phyloP scores from a whole-genome alignment of 176 grass and related monocot genomes.

The Puccinellia tenuiflora region DNA sequence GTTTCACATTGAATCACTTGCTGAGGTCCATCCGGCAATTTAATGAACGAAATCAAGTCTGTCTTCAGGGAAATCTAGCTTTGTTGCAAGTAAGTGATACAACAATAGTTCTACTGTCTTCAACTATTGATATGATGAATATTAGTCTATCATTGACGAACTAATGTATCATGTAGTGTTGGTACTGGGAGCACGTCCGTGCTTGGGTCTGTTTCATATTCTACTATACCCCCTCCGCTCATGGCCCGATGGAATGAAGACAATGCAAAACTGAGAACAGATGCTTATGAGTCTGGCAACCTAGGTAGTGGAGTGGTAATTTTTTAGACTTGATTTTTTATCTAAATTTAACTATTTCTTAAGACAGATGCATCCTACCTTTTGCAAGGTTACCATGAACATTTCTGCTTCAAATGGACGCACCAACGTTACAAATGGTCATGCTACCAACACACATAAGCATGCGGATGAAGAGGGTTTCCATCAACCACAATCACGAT shows the following conservation, averaged over 20 bases:
- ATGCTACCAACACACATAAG: too few relatives aligned
- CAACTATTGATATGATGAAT: not conserved
- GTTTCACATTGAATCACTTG: not conserved
- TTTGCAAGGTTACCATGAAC: not conserved
- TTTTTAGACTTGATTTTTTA: not conserved
- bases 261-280: not conserved
- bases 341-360: not conserved
- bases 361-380: not conserved
- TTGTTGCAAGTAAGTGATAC: slow-evolving; percentile 3
- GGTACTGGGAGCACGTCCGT: not conserved
- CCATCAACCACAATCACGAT: not conserved
- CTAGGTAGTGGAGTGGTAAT: not conserved
- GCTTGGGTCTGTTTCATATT: not conserved
- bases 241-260: not conserved
- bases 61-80: slow-evolving; percentile 1
- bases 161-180: not conserved
- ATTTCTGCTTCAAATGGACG: not conserved
- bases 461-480: not conserved
- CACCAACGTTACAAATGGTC: not conserved
- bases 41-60: not conserved
- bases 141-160: not conserved
- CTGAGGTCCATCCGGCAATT: not conserved
- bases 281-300: not conserved
- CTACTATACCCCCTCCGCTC: not conserved
- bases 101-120: too few relatives aligned